phyloP scores from a whole-genome alignment of 208 protist genomes.

The Porcisia hertigi region DNA sequence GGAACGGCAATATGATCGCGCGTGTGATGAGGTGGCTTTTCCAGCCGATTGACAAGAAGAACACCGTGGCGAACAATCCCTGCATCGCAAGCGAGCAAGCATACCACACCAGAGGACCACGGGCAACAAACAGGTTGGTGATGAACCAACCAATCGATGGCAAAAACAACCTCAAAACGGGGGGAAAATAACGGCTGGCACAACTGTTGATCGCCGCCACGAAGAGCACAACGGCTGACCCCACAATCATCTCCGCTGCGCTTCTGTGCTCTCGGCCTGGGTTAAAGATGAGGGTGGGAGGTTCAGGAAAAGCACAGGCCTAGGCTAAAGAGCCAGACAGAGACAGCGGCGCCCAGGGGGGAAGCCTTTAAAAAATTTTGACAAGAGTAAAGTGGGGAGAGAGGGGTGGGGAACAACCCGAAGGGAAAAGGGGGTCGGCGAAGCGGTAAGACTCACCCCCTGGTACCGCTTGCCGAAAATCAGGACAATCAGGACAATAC shows the following conservation, averaged over 20 bases:
- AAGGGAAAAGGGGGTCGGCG: too few relatives aligned
- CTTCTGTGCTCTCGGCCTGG: neutral
- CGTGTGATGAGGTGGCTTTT: conserved; percentile 24
- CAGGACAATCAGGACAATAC: too few relatives aligned
- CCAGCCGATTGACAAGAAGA: conserved; percentile 20
- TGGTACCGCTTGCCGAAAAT: too few relatives aligned
- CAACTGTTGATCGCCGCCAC: conserved; percentile 23
- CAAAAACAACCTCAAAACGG: conserved; percentile 13
- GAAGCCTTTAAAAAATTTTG: too few relatives aligned
- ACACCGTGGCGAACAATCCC: conserved; percentile 25
- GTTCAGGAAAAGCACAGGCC: neutral
- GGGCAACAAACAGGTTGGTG: conserved; percentile 33
- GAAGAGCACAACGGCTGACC: neutral
- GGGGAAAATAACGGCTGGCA: conserved; percentile 23
- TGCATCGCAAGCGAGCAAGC: conserved; percentile 27
- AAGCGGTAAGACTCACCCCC: too few relatives aligned
- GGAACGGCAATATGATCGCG: conserved; percentile 22
- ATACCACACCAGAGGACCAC: conserved; percentile 20
- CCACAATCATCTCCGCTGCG: conserved; percentile 8
- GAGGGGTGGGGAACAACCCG: too few relatives aligned
- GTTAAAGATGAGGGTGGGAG: neutral
- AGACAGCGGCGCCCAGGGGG: too few relatives aligned
- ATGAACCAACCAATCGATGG: conserved; percentile 42
- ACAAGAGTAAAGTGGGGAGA: too few relatives aligned
- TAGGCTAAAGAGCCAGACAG: too few relatives aligned